phyloP scores from a whole-genome alignment of 1,139 yeast species.

The Scheffersomyces segobiensis region DNA sequence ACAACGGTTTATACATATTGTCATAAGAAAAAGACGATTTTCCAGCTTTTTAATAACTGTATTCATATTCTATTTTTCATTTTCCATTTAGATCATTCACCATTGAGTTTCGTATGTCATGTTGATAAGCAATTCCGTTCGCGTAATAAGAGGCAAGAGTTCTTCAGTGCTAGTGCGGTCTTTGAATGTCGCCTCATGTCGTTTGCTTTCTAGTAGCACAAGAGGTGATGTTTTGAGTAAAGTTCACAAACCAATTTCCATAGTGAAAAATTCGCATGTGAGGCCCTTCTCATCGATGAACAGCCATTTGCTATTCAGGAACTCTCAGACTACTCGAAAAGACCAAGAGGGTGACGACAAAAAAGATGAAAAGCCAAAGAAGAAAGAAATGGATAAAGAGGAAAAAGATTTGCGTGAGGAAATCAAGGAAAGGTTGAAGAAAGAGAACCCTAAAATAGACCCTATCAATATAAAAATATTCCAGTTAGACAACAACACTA shows the following conservation, averaged over 20 bases:
- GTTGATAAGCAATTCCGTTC: not conserved
- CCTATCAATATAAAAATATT: slow-evolving; percentile 34
- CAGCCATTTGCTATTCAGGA: not conserved
- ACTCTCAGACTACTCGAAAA: not conserved
- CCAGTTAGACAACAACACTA: slow-evolving; percentile 25
- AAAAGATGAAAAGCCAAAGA: slow-evolving; percentile 3
- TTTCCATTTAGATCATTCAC: not conserved
- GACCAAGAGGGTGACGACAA: not conserved
- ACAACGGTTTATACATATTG: not conserved
- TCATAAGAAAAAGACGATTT: not conserved
- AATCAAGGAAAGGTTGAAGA: slow-evolving; percentile 30
- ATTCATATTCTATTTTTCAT: not conserved
- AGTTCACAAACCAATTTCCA: not conserved
- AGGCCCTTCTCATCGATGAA: not conserved
- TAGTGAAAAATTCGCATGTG: not conserved
- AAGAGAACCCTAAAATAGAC: slow-evolving; percentile 32
- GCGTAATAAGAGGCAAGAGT: not conserved
- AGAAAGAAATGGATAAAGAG: slow-evolving; percentile 10
- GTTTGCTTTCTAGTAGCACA: not conserved
- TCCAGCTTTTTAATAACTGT: not conserved
- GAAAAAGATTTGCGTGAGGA: slow-evolving; percentile 32
- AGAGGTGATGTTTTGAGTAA: not conserved
- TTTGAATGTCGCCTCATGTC: not conserved
- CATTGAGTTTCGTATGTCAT: not conserved
- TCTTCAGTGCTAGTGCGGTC: not conserved